Evolutionary conservation across 2,329 filamentous ascomycete genomes (phyloP).

Genomic region (Dothistroma septosporum): DNA sequence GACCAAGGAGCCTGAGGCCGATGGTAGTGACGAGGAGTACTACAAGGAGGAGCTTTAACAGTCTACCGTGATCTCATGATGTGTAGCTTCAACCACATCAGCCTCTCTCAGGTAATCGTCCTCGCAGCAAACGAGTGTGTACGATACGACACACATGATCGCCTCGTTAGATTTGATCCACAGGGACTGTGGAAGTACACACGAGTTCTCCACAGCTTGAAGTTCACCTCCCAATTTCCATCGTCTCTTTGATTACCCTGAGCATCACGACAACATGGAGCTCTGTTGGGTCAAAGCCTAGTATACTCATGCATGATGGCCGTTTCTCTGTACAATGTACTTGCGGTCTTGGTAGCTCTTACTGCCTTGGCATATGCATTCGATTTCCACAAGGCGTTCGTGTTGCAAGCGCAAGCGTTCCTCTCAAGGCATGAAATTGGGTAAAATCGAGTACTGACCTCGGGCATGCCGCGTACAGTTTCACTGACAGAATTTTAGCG

Average conservation of each 20-base stretch:
- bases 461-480: background rate
- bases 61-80: background rate
- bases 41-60: constrained; percentile 27
- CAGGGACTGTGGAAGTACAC: too few species aligned
- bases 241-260: too few species aligned
- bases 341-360: background rate
- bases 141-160: too few species aligned
- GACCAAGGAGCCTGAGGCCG: constrained; percentile 8
- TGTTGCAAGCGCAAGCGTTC: background rate
- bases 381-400: background rate
- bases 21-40: constrained; percentile 28
- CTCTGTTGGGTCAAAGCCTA: too few species aligned
- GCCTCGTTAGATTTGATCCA: too few species aligned
- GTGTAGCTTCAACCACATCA: background rate
- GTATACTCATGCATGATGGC: background rate
- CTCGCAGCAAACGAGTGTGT: background rate
- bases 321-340: background rate
- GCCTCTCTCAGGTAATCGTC: too few species aligned
- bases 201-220: too few species aligned
- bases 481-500: constrained; percentile 1
- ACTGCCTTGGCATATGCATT: background rate
- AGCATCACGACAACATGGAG: too few species aligned
- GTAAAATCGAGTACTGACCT: background rate
- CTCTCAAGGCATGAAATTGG: background rate
- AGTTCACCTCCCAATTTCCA: too few species aligned